These are phyloP conservation scores for Pelargonium australe DNA, from an alignment of 441 rosid species.

Conservation along the genomic window DNA sequence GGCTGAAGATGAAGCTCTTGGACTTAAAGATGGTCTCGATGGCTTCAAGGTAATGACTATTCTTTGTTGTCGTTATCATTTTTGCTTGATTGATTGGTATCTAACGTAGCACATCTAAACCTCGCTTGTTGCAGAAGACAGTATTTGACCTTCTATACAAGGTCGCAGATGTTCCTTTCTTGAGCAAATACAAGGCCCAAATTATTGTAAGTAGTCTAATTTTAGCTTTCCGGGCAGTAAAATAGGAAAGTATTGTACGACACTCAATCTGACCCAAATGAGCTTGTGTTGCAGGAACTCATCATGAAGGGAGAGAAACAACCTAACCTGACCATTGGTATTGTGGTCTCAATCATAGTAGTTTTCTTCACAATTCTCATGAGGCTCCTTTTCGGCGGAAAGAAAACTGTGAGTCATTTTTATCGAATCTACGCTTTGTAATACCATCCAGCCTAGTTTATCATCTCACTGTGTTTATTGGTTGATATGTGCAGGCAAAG, in stretches of 20 bases:
- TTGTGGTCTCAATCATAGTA: constrained; percentile 46
- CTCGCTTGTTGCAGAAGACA: constrained; percentile 20
- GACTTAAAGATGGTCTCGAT: constrained; percentile 18
- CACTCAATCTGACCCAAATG: background rate
- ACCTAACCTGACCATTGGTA: constrained; percentile 71
- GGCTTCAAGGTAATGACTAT: constrained; percentile 18
- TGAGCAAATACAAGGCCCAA: constrained; percentile 22
- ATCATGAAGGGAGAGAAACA: constrained; percentile 85
- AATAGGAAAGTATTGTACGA: background rate
- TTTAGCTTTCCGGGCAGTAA: no score
- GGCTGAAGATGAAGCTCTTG: constrained; percentile 20
- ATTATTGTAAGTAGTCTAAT: constrained; percentile 19
- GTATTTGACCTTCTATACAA: constrained; percentile 23
- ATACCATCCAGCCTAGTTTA: background rate
- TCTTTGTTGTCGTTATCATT: background rate
- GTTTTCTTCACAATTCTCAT: constrained; percentile 45
- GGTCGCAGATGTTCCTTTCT: constrained; percentile 16
- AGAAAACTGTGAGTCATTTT: constrained; percentile 39
- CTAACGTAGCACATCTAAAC: background rate
- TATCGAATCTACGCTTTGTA: background rate
- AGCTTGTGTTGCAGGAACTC: constrained; percentile 45
- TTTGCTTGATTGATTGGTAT: background rate
- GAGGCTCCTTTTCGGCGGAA: constrained; percentile 69
- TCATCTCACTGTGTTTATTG: background rate
- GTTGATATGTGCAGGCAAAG: constrained; percentile 28